phyloP scores from a whole-genome alignment of 2,329 filamentous ascomycete species.

The Claviceps paspali region DNA sequence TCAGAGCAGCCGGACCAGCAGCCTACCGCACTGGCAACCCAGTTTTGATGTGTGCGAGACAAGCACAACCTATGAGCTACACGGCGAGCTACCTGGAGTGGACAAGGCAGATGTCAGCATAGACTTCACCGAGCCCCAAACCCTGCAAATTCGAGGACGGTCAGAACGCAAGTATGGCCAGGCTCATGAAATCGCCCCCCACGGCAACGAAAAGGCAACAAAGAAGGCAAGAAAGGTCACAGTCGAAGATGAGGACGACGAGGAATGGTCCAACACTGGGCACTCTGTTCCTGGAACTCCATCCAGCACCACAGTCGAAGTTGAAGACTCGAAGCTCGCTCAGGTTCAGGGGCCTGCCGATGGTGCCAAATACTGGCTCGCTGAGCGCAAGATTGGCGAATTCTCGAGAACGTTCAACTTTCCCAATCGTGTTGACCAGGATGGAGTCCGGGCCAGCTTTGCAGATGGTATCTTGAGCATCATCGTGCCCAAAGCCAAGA shows the following conservation, averaged over 20 bases:
- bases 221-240: slow-evolving; percentile 39
- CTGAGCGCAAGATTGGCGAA: slow-evolving; percentile 49
- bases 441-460: slow-evolving; percentile 44
- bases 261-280: slow-evolving; percentile 12
- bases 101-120: slow-evolving; percentile 59
- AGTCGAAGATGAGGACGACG: slow-evolving; percentile 45
- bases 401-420: slow-evolving; percentile 57
- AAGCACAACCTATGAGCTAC: slow-evolving; percentile 53
- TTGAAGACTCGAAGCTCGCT: slow-evolving; percentile 10
- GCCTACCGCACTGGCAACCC: slow-evolving; percentile 48
- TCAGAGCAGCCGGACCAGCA: slow-evolving; percentile 12
- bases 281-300: slow-evolving; percentile 4
- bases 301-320: slow-evolving; percentile 8
- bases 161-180: slow-evolving; percentile 51
- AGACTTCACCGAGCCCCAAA: slow-evolving; percentile 66
- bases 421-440: slow-evolving; percentile 46
- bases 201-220: slow-evolving; percentile 22
- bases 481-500: slow-evolving; percentile 50
- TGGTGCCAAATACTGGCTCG: slow-evolving; percentile 53
- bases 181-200: slow-evolving; percentile 31
- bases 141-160: slow-evolving; percentile 53
- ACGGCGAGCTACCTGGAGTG: slow-evolving; percentile 66
- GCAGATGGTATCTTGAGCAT: slow-evolving; percentile 52
- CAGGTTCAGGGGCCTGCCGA: slow-evolving; percentile 19
- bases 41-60: slow-evolving; percentile 68